Evolutionary conservation across 192 early-diverging fungal genomes (phyloP).

Genomic region (Coemansia sp.): DNA sequence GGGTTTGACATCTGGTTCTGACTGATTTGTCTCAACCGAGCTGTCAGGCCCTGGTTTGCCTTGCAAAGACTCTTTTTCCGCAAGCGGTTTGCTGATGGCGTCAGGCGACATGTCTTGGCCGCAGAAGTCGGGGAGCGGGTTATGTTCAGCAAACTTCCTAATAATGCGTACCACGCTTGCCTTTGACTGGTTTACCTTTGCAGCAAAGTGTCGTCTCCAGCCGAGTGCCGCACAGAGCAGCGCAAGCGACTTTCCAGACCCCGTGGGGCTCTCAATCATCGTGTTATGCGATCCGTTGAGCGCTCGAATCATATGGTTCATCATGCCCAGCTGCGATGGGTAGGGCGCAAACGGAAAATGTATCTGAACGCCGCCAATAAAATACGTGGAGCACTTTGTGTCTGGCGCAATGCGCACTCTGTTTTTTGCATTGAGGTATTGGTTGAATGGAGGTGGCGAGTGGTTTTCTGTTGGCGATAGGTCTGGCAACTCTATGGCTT

Average conservation of each 20-base stretch:
- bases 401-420: conserved; percentile 3
- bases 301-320: conserved; percentile 63
- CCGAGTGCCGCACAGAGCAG: conserved; percentile 70
- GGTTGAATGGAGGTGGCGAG: background rate
- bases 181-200: conserved; percentile 39
- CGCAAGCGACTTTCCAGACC: conserved; percentile 79
- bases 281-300: conserved; percentile 59
- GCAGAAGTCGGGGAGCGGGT: conserved; percentile 13
- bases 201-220: conserved; percentile 57
- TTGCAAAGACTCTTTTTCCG: background rate
- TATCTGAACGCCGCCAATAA: conserved; percentile 58
- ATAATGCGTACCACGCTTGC: conserved; percentile 45
- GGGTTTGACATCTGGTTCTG: background rate
- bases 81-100: background rate
- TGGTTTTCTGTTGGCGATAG: background rate
- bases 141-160: conserved; percentile 40
- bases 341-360: conserved; percentile 71
- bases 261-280: conserved; percentile 73
- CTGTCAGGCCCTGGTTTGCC: background rate
- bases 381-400: conserved; percentile 15
- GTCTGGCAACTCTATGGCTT: background rate
- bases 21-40: background rate
- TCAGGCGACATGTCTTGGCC: no score
- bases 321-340: conserved; percentile 64
- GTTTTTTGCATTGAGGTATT: conserved; percentile 3